Evolutionary conservation across 768 basidiomycete species (phyloP), one percentile per base, ranked within the genome.

Genomic region (Crassisporium funariophilum): DNA sequence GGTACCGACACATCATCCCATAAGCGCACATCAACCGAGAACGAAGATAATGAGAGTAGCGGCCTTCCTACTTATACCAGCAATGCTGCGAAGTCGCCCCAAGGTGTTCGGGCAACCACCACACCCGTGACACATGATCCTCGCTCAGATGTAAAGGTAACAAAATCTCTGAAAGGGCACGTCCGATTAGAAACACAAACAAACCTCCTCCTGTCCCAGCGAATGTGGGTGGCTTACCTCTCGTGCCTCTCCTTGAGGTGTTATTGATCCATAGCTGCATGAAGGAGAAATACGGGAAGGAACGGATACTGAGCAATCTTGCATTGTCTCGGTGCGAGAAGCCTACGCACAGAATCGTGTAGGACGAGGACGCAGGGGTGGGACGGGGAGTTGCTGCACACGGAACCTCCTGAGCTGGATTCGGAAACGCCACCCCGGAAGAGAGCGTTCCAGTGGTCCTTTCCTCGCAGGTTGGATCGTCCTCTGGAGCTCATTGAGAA

Each of bases 161-260:
- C n/a, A n/a, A n/a, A n/a, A n/a, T n/a, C n/a, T n/a, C n/a, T n/a
- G n/a, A n/a, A n/a, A n/a, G n/a, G n/a, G n/a, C n/a, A n/a, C n/a
- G n/a, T n/a, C n/a, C n/a, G n/a, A n/a, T n/a, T n/a, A n/a, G n/a
- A n/a, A n/a, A n/a, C n/a, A n/a, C n/a, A n/a, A n/a, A n/a, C n/a
- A n/a, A n/a, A n/a, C n/a, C n/a, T n/a, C n/a, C n/a, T n/a, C n/a
- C n/a, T n/a, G n/a, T n/a, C n/a, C n/a, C n/a, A n/a, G n/a, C n/a
- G n/a, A n/a, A n/a, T n/a, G n/a, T n/a, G n/a, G n/a, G n/a, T n/a
- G n/a, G 12, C 4, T 40, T 27, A 11, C 16, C 33, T 17, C 25
- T 54, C 2, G 44, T 54, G 1, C 53, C 53, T 2, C 21, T 24
- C 13, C 36, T 50, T 9, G 48, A 54, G 13, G 20, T 45, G 16